Evolutionary conservation across 306 rosid species (phyloP).

Genomic region (Sicyos edulis): DNA sequence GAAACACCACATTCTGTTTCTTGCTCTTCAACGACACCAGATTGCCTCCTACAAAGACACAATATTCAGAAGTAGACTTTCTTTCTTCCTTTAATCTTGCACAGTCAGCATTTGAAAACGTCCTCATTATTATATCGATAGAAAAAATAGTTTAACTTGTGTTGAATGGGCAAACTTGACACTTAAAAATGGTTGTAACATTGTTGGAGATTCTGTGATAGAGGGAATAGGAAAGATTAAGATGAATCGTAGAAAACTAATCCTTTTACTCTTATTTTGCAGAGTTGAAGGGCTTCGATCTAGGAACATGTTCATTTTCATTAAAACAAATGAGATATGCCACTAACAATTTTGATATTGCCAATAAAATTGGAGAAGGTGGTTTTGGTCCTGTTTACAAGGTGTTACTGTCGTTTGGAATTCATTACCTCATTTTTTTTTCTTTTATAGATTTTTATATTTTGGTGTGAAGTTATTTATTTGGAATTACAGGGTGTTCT

Average conservation of each 20-base stretch:
- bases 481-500: constrained; percentile 14
- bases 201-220: neutral
- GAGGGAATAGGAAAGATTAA: neutral
- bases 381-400: constrained; percentile 47
- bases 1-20: too few relatives aligned
- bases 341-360: constrained; percentile 32
- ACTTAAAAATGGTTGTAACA: neutral
- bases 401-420: constrained; percentile 16
- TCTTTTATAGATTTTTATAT: neutral
- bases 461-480: neutral
- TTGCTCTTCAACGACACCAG: too few relatives aligned
- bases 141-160: neutral
- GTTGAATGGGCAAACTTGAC: neutral
- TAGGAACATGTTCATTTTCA: constrained; percentile 24
- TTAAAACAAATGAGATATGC: constrained; percentile 38
- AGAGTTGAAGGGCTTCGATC: constrained; percentile 13
- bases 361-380: constrained; percentile 44
- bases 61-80: too few relatives aligned
- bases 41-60: too few relatives aligned
- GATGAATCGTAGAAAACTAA: neutral
- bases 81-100: too few relatives aligned
- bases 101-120: too few relatives aligned
- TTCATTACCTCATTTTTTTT: neutral
- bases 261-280: neutral
- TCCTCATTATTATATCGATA: too few relatives aligned